phyloP scores from a whole-genome alignment of 305 asterid genomes.

The Fraxinus paxiana region DNA sequence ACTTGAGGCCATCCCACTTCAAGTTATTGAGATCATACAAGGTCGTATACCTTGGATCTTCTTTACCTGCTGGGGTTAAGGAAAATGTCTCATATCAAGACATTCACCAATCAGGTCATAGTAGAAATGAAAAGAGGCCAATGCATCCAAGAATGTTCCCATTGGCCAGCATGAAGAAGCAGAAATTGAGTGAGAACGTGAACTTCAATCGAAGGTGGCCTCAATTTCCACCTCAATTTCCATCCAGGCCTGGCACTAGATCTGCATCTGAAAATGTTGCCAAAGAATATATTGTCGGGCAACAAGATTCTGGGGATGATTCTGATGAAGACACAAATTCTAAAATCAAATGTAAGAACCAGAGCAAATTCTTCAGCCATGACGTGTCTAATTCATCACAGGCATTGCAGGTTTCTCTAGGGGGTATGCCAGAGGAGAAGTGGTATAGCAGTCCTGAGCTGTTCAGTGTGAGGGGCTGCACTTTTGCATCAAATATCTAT shows the following conservation, averaged over 20 bases:
- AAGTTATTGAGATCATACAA: conserved; percentile 53
- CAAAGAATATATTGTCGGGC: conserved; percentile 22
- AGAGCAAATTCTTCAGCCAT: conserved; percentile 28
- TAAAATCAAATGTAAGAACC: conserved; percentile 31
- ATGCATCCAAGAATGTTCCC: conserved; percentile 32
- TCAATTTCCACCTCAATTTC: conserved; percentile 36
- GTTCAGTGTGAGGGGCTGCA: conserved; percentile 46
- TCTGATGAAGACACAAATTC: conserved; percentile 29
- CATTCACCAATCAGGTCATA: conserved; percentile 29
- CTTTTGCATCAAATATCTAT: conserved; percentile 81
- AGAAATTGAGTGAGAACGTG: conserved; percentile 43
- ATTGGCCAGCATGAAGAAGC: conserved; percentile 47
- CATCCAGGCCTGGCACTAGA: conserved; percentile 38
- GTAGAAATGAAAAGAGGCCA: conserved; percentile 46
- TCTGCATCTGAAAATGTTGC: conserved; percentile 32
- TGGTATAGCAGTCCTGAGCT: conserved; percentile 92
- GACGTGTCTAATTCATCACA: conserved; percentile 37
- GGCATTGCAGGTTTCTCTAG: conserved; percentile 33
- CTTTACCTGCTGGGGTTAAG: conserved; percentile 27
- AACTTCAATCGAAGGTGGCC: conserved; percentile 51
- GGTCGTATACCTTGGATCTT: conserved; percentile 59
- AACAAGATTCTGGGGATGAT: conserved; percentile 35
- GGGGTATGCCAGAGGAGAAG: conserved; percentile 52
- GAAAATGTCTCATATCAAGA: conserved; percentile 39
- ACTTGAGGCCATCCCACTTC: conserved; percentile 74